Percentiles rank a stretch among this genome's conserved stretches.
phyloP scores from a whole-genome alignment of 1,284 basidiomycete species.

The Austropuccinia psidii region DNA sequence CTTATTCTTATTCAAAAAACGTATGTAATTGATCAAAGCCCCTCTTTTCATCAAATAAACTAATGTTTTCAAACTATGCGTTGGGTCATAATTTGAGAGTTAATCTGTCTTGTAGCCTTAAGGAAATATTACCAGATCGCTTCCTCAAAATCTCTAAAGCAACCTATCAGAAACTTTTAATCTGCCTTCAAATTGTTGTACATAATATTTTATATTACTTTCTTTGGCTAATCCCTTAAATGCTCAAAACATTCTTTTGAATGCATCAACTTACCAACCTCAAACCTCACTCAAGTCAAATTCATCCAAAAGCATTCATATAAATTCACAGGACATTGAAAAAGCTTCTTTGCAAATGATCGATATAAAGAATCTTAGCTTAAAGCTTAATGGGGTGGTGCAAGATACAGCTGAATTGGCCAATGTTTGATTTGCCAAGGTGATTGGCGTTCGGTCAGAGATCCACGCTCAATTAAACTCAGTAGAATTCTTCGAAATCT shows the following conservation, averaged over 20 bases:
- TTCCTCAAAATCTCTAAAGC: conserved; percentile 61
- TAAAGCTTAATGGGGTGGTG: conserved; percentile 64
- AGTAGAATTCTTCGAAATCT: conserved; percentile 68
- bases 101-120: conserved; percentile 56
- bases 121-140: conserved; percentile 60
- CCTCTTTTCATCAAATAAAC: conserved; percentile 3
- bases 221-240: conserved; percentile 5
- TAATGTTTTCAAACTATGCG: conserved; percentile 11
- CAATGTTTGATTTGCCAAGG: conserved; percentile 68
- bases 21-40: conserved; percentile 45
- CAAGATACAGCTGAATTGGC: conserved; percentile 73
- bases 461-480: conserved; percentile 67
- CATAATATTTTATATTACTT: conserved; percentile 54
- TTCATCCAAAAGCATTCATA: no score
- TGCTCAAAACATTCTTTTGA: neutral
- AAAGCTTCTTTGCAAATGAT: no score
- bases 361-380: conserved; percentile 51
- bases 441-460: conserved; percentile 67
- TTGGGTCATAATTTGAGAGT: conserved; percentile 30
- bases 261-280: conserved; percentile 16
- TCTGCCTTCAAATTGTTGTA: conserved; percentile 62
- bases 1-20: conserved; percentile 23
- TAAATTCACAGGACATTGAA: no score
- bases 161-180: conserved; percentile 62
- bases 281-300: neutral